These are phyloP conservation scores for Coemansia sp. DNA, from an alignment of 192 early-diverging fungal genomes.

Conservation along the genomic window DNA sequence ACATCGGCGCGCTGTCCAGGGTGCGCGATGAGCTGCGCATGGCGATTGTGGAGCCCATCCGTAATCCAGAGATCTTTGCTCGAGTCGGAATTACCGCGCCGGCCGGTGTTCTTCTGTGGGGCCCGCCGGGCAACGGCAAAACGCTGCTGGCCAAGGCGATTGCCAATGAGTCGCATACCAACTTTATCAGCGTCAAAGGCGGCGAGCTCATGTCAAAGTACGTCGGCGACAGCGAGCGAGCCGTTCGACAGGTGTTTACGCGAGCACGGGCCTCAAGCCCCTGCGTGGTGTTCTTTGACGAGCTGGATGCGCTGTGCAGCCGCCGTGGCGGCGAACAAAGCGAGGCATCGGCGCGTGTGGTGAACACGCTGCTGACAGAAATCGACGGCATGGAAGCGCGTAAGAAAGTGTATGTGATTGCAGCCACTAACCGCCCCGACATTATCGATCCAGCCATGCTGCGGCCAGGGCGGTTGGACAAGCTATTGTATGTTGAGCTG, in stretches of 20 bases:
- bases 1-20: slow-evolving; percentile 85
- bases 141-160: slow-evolving; percentile 97
- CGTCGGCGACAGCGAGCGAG: slow-evolving; percentile 97
- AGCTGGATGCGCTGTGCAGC: slow-evolving; percentile 92
- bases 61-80: slow-evolving; percentile 82
- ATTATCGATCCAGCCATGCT: slow-evolving; percentile 99
- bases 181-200: slow-evolving; percentile 98
- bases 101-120: slow-evolving; percentile 93
- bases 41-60: slow-evolving; percentile 96
- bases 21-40: slow-evolving; percentile 92
- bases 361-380: slow-evolving; percentile 96
- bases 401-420: slow-evolving; percentile 91
- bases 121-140: slow-evolving; percentile 98
- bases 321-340: slow-evolving; percentile 84
- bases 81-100: slow-evolving; percentile 87
- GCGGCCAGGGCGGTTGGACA: slow-evolving; percentile 93
- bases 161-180: slow-evolving; percentile 95
- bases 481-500: slow-evolving; percentile 95
- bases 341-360: slow-evolving; percentile 88
- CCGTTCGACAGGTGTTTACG: slow-evolving; percentile 92
- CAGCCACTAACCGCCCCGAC: slow-evolving; percentile 96
- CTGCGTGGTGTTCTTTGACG: slow-evolving; percentile 98
- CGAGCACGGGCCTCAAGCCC: slow-evolving; percentile 89
- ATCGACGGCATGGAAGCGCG: slow-evolving; percentile 93
- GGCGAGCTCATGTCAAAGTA: slow-evolving; percentile 98